Evolutionary conservation across 2,329 filamentous ascomycete species (phyloP), one percentile per base, ranked within the genome.

Genomic region (Claviceps fusiformis): DNA sequence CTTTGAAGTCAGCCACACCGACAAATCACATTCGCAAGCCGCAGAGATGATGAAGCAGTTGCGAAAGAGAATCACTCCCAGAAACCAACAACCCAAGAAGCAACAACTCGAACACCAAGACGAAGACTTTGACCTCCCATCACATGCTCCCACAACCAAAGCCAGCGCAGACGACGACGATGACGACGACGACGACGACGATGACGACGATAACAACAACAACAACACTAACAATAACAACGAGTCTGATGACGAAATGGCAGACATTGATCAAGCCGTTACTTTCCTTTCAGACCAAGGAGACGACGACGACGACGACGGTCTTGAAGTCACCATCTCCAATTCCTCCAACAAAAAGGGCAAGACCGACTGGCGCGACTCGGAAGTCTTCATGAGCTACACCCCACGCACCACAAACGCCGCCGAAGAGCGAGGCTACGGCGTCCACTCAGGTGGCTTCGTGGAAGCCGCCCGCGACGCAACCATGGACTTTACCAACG

Each of bases 341-440:
- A 82, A 83, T 64, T 72, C 79, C 48, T 68, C 79, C 50, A 68
- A 71, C 24, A 63, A 61, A 24, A 80, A 75, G 69, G 80, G 73
- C 63, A 80, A 65, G 64, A 81, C 74, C 13, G 79, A 83, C 49
- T 95, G 83, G 78, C 83, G 88, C 65, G 91, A 96, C 67, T 80
- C 84, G 0, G 91, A 96, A 48, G 82, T 93, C 62, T 98, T 95
- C 82, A 97, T 98, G 90, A 87, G 89, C 10, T 98, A 98, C 76
- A 88, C 83, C 1, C 93, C 93, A 0, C 85, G 87, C 58, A 83
- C 83, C 46, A 79, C 81, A 62, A 93, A 92, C 68, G 77, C 86
- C 5, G 88, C 86, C 53, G 92, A 97, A 71, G 90, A 96, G 67
- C 86, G 88, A 54, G 93, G 85, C 13, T 98, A 98, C 71, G 90